Conservation (phyloP, 805 yeast species). For the Saturnispora quitensis region DNA sequence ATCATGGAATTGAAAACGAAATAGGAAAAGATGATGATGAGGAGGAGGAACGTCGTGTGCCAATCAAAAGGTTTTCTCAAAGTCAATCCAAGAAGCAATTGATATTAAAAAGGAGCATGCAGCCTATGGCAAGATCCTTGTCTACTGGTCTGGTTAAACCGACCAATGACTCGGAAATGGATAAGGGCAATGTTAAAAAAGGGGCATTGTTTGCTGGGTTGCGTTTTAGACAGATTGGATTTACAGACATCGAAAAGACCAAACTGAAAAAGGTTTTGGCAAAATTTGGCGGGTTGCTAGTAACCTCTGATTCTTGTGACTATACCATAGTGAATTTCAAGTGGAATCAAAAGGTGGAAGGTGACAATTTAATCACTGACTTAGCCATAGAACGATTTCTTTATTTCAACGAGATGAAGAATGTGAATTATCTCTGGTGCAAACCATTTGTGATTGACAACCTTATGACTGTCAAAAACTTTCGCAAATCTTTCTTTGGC, state of each 20-base stretch:
- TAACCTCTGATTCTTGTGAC: neutral
- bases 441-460: slow-evolving; percentile 12
- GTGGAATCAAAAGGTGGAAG: neutral
- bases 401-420: slow-evolving; percentile 14
- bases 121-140: slow-evolving; percentile 15
- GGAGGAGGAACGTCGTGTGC: slow-evolving; percentile 18
- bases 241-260: slow-evolving; percentile 10
- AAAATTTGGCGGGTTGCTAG: slow-evolving; percentile 19
- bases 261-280: slow-evolving; percentile 19
- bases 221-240: slow-evolving; percentile 17
- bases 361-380: slow-evolving; percentile 19
- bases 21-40: slow-evolving; percentile 1
- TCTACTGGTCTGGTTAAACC: neutral
- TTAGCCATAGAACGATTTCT: slow-evolving; percentile 25
- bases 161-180: neutral
- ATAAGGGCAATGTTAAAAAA: neutral
- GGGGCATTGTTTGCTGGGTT: slow-evolving; percentile 14
- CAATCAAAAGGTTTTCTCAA: slow-evolving; percentile 19
- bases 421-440: slow-evolving; percentile 18
- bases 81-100: neutral
- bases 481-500: slow-evolving; percentile 2
- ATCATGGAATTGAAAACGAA: neutral
- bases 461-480: neutral
- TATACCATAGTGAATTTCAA: slow-evolving; percentile 19
- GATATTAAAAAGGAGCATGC: slow-evolving; percentile 15